Evolutionary conservation across 352 stramenopile species (phyloP), one percentile per base, ranked within the genome.

Genomic region (Globisporangium orthogonon): DNA sequence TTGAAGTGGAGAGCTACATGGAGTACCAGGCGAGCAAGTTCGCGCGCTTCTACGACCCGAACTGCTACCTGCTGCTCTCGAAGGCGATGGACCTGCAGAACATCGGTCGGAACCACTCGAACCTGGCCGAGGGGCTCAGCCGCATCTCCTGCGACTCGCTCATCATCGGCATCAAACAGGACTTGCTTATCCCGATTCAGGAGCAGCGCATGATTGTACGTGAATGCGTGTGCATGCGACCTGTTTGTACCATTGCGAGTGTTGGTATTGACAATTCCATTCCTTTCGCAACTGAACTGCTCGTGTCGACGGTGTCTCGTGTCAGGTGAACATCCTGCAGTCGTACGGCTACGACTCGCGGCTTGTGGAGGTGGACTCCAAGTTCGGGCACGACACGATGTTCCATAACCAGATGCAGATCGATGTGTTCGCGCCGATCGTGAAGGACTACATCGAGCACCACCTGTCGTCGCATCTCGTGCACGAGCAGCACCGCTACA

Each of bases 1-100:
- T 96, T 48, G 87, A 96, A 33, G 84, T 96, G 0, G 87, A 96
- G 68, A 86, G 71, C 52, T 96, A 96, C 76, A 91, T 96, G 84
- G 78, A 91, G 57, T 92, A 96, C 69, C 83, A 96, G 61, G 86
- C 78, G 37, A 78, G 65, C 60, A 94, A 94, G 62, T 96, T 96
- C 54, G 84, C 85, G 30, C 81, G 82, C 9, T 57, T 83, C 23
- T 95, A 84, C 56, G 87, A 96, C 56, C 80, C 86, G 2, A 95
- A 96, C 67, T 94, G 86, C 70, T 96, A 96, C 64, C 52, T 96
- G 53, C 60, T 94, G 61, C 68, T 95, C 15, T 95, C 86, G 35
- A 92, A 95, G 63, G 80, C 80, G 18, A 95, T 94, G 83, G 87
- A 96, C 39, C 61, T 95, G 48, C 87, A 77, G 31, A 89, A 94